These are phyloP conservation scores for Paracamarosporium sp. DNA, from an alignment of 2,329 filamentous ascomycete species.

Conservation along the genomic window DNA sequence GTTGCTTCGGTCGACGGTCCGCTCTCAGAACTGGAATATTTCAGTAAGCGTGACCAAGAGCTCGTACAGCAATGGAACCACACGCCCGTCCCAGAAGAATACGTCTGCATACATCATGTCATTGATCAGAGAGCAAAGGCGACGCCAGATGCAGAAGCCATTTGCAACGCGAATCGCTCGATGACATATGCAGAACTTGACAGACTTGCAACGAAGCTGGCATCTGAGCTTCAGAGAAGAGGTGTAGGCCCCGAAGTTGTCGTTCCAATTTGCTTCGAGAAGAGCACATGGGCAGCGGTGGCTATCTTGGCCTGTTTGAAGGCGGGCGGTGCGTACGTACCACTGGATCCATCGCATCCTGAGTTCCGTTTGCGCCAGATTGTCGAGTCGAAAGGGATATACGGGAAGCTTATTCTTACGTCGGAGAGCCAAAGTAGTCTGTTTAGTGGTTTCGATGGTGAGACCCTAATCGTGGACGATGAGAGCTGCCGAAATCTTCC, in stretches of 20 bases:
- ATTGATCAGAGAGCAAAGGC: not conserved
- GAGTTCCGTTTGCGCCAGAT: constrained; percentile 6
- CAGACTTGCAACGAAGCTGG: not conserved
- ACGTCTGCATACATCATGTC: not conserved
- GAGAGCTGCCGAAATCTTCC: not conserved
- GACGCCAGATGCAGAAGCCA: not conserved
- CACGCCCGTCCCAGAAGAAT: not conserved
- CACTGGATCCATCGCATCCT: constrained; percentile 17
- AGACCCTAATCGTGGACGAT: not conserved
- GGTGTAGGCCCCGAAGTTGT: not conserved
- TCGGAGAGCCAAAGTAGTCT: not conserved
- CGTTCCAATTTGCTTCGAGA: constrained; percentile 19
- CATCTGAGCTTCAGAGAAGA: not conserved
- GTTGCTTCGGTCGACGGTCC: not conserved
- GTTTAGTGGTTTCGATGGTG: not conserved
- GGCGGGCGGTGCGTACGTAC: constrained; percentile 46
- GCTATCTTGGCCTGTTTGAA: constrained; percentile 52
- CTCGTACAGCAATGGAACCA: not conserved
- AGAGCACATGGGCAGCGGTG: constrained; percentile 31
- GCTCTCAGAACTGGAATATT: not conserved
- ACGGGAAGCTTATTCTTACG: constrained; percentile 6
- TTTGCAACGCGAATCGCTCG: not conserved
- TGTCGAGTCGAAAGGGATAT: not conserved
- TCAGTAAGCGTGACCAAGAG: not conserved
- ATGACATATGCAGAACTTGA: not conserved